A percentile compares a stretch with the other conserved stretches of the same genome.
Evolutionary conservation across 306 rosid genomes (phyloP).

Genomic region (Lablab purpureus): DNA sequence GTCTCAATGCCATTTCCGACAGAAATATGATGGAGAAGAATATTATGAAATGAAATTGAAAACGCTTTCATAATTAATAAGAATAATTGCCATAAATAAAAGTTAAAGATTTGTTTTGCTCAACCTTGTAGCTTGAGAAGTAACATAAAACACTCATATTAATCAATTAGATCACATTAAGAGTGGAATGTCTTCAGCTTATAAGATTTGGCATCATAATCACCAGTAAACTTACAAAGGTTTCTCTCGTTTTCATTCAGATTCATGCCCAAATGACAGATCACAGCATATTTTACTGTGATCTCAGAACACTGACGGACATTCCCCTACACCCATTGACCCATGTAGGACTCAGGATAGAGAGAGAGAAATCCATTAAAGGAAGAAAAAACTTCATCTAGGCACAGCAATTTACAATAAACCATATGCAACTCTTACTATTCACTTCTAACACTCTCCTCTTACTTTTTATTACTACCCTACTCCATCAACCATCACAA

Average conservation of each 20-base stretch:
- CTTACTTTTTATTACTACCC: slow-evolving; percentile 12
- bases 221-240: slow-evolving; percentile 15
- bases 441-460: slow-evolving; percentile 27
- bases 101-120: slow-evolving; percentile 9
- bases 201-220: slow-evolving; percentile 25
- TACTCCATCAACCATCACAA: slow-evolving; percentile 30
- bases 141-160: slow-evolving; percentile 6
- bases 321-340: background rate
- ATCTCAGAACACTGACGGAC: slow-evolving; percentile 1
- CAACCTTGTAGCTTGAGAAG: slow-evolving; percentile 16
- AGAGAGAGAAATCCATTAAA: background rate
- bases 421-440: slow-evolving; percentile 31
- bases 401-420: slow-evolving; percentile 18
- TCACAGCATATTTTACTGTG: slow-evolving; percentile 10
- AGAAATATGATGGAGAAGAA: slow-evolving; percentile 37
- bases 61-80: slow-evolving; percentile 26
- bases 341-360: slow-evolving; percentile 11
- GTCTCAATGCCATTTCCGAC: background rate
- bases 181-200: background rate
- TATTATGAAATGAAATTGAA: slow-evolving; percentile 17
- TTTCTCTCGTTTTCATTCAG: slow-evolving; percentile 15
- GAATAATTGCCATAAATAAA: slow-evolving; percentile 8
- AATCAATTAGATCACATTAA: slow-evolving; percentile 25
- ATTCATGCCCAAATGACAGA: slow-evolving; percentile 29
- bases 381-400: slow-evolving; percentile 10